These are phyloP conservation scores for Quercus cerris DNA, from an alignment of 306 rosid species.

Conservation along the genomic window DNA sequence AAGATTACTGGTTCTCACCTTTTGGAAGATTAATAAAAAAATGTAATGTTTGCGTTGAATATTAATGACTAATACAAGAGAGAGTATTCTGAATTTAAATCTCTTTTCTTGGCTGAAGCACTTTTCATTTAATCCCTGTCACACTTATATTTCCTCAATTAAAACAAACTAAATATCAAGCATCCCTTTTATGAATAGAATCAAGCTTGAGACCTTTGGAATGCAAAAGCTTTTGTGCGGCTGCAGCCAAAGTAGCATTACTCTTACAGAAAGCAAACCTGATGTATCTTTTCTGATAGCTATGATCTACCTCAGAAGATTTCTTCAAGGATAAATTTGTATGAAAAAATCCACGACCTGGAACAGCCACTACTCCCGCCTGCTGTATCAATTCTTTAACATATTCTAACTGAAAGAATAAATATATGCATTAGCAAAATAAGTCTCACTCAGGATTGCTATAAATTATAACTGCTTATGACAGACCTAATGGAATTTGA, in stretches of 20 bases:
- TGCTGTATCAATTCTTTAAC: conserved; percentile 60
- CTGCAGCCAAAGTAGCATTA: conserved; percentile 54
- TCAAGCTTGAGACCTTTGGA: conserved; percentile 27
- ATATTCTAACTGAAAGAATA: conserved; percentile 58
- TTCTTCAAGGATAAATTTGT: conserved; percentile 28
- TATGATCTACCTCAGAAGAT: conserved; percentile 13
- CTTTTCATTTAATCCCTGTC: neutral
- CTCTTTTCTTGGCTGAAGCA: neutral
- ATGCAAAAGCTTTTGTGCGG: conserved; percentile 52
- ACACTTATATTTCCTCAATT: neutral
- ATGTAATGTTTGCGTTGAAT: neutral
- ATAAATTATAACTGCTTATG: neutral
- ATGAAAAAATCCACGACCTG: conserved; percentile 75
- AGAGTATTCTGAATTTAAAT: too few relatives aligned
- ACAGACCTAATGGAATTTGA: neutral
- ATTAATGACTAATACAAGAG: neutral
- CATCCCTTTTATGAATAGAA: conserved; percentile 12
- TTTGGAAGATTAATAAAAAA: neutral
- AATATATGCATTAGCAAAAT: neutral
- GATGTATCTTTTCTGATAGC: conserved; percentile 60
- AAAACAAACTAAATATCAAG: neutral
- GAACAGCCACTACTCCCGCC: conserved; percentile 90
- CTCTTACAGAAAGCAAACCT: conserved; percentile 93
- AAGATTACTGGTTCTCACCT: neutral
- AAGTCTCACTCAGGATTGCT: neutral